Conservation (phyloP, 345 rosid genomes). For the Cardamine resedifolia region DNA sequence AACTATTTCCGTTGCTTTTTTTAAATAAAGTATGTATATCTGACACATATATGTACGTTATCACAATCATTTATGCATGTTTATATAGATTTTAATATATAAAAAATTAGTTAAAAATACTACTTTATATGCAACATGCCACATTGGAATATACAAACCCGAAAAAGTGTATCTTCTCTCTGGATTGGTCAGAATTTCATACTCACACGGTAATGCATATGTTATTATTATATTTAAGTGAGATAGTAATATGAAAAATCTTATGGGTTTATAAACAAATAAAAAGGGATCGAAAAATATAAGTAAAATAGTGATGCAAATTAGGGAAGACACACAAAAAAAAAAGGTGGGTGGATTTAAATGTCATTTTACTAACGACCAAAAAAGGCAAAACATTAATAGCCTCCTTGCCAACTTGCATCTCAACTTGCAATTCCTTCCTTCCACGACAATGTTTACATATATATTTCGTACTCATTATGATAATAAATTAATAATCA, state of each 20-base stretch:
- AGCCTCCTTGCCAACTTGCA: constrained; percentile 51
- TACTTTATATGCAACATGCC: constrained; percentile 38
- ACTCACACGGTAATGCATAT: constrained; percentile 8
- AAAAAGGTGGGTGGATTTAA: constrained; percentile 30
- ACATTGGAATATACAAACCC: constrained; percentile 35
- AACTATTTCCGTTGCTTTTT: constrained; percentile 13
- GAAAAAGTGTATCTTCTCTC: constrained; percentile 9
- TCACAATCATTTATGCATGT: constrained; percentile 33
- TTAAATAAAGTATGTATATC: neutral
- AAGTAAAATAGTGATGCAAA: neutral
- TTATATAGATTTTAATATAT: neutral
- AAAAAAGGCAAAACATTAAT: constrained; percentile 38
- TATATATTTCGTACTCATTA: constrained; percentile 31
- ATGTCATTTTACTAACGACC: constrained; percentile 39
- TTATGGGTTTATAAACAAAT: neutral
- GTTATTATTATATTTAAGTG: neutral
- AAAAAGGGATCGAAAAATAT: neutral
- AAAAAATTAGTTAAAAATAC: neutral
- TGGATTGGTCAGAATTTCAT: constrained; percentile 16
- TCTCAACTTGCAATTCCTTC: constrained; percentile 48
- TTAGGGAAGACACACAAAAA: neutral
- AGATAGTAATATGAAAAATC: neutral
- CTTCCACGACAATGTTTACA: constrained; percentile 36
- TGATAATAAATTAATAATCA: constrained; percentile 24
- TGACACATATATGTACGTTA: constrained; percentile 33